Conservation (phyloP, 164 flowering plant species). For the Macadamia integrifolia region DNA sequence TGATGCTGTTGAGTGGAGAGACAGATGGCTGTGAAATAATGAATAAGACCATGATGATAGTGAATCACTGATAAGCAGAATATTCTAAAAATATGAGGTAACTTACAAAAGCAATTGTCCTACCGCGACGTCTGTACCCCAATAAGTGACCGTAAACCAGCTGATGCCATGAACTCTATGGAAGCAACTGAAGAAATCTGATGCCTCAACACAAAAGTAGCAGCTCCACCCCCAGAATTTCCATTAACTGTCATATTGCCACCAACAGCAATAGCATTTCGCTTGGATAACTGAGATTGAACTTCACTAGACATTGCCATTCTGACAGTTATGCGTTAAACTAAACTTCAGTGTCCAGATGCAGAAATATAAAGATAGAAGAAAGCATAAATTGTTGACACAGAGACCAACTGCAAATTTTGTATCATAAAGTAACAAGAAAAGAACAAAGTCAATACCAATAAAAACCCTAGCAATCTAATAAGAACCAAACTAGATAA, state of each 20-base stretch:
- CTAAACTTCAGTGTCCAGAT: not conserved
- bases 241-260: conserved; percentile 75
- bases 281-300: conserved; percentile 80
- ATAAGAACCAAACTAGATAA: no score
- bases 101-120: conserved; percentile 16
- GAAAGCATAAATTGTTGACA: not conserved
- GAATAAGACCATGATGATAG: not conserved
- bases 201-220: conserved; percentile 60
- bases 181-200: conserved; percentile 70
- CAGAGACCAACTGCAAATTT: no score
- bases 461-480: no score
- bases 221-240: conserved; percentile 69
- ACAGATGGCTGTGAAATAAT: conserved; percentile 45
- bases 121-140: conserved; percentile 82
- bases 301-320: conserved; percentile 86
- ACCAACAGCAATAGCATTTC: conserved; percentile 55
- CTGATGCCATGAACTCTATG: conserved; percentile 65
- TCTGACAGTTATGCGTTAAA: conserved; percentile 29
- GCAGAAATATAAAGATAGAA: conserved; percentile 2
- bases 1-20: conserved; percentile 78
- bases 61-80: not conserved
- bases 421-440: no score
- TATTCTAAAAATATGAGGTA: conserved; percentile 1
- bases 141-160: conserved; percentile 70
- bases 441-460: no score